Conservation (phyloP, 768 basidiomycete genomes). For the Psilocybe cubensis region DNA sequence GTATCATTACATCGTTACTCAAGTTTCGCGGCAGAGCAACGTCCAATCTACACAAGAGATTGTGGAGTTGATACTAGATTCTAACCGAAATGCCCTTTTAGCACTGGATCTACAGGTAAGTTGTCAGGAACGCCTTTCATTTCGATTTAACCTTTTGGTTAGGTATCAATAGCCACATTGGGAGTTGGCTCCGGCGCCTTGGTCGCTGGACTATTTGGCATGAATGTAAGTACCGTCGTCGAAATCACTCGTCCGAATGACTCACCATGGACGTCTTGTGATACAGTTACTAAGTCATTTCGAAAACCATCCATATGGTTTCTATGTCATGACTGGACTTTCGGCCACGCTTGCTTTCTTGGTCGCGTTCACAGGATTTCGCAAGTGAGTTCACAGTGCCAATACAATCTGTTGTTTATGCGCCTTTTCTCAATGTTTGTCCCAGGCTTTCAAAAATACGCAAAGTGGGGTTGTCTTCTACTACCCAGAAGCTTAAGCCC, state of each 20-base stretch:
- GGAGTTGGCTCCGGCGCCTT: constrained; percentile 91
- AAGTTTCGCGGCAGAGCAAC: constrained; percentile 59
- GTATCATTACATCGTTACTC: constrained; percentile 1
- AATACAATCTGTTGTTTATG: not conserved
- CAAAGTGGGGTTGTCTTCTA: constrained; percentile 48
- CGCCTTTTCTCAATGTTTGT: not conserved
- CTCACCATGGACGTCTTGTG: constrained; percentile 10
- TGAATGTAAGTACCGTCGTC: constrained; percentile 73
- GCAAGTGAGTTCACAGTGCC: constrained; percentile 47
- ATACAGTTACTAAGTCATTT: constrained; percentile 72
- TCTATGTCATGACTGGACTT: constrained; percentile 62
- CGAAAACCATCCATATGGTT: constrained; percentile 76
- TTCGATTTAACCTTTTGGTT: constrained; percentile 9
- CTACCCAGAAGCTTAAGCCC: constrained; percentile 25
- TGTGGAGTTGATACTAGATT: constrained; percentile 93
- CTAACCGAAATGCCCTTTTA: constrained; percentile 90
- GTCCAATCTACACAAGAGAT: constrained; percentile 98
- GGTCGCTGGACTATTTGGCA: constrained; percentile 90
- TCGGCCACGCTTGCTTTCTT: constrained; percentile 62
- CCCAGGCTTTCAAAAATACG: constrained; percentile 47
- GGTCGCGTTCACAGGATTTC: constrained; percentile 68
- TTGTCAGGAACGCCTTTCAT: not conserved
- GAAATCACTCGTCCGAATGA: constrained; percentile 1
- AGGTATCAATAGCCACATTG: constrained; percentile 95
- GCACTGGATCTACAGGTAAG: constrained; percentile 87